A percentile compares a stretch with the other conserved stretches of the same genome.
These are phyloP conservation scores for Kuraishia ogatae DNA, from an alignment of 805 yeast species.

Conservation along the genomic window DNA sequence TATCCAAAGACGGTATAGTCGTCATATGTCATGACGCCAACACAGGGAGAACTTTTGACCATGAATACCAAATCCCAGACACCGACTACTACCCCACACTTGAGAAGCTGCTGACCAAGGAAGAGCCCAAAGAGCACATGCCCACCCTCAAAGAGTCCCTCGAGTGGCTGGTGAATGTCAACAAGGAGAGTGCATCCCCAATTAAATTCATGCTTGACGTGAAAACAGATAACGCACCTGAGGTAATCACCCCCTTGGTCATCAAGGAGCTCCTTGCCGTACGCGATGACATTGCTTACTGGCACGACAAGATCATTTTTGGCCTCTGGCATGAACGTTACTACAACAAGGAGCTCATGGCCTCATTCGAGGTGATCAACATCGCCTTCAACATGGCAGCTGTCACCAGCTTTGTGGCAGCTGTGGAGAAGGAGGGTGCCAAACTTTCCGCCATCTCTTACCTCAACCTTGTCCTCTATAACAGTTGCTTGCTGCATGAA, in stretches of 20 bases:
- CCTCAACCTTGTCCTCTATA: neutral
- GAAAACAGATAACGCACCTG: slow-evolving; percentile 22
- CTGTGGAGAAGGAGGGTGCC: slow-evolving; percentile 8
- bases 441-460: neutral
- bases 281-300: slow-evolving; percentile 13
- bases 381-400: slow-evolving; percentile 19
- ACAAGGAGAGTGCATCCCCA: slow-evolving; percentile 18
- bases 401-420: slow-evolving; percentile 13
- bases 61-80: slow-evolving; percentile 14
- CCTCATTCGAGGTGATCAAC: slow-evolving; percentile 17
- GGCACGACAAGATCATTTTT: slow-evolving; percentile 25
- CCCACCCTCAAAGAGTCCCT: slow-evolving; percentile 22
- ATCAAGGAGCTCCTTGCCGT: slow-evolving; percentile 11
- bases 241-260: slow-evolving; percentile 15
- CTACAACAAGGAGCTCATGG: slow-evolving; percentile 14
- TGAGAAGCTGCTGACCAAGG: slow-evolving; percentile 16
- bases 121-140: slow-evolving; percentile 23
- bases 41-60: slow-evolving; percentile 20
- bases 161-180: slow-evolving; percentile 30
- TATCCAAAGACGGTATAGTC: slow-evolving; percentile 22
- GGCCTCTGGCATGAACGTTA: slow-evolving; percentile 27
- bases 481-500: neutral
- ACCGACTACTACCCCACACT: slow-evolving; percentile 18
- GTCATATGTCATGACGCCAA: slow-evolving; percentile 26
- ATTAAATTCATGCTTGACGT: slow-evolving; percentile 30